A percentile compares a stretch with the other conserved stretches of the same genome.
phyloP scores from a whole-genome alignment of 305 asterid genomes.

The Rubia peregrina region DNA sequence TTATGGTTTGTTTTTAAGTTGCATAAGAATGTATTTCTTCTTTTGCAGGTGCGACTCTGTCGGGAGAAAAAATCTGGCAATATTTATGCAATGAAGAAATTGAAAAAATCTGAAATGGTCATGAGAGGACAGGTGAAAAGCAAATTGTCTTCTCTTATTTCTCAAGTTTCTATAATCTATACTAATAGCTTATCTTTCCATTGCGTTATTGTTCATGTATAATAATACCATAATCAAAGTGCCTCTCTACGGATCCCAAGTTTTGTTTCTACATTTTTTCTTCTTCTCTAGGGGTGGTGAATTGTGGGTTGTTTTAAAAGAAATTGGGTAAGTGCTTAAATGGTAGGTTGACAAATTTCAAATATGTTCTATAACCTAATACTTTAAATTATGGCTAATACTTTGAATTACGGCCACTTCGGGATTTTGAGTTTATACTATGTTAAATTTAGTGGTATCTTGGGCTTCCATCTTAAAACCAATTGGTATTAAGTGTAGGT shows the following conservation, averaged over 20 bases:
- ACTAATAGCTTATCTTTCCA: neutral
- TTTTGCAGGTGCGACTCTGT: slow-evolving; percentile 64
- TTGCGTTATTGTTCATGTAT: neutral
- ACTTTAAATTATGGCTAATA: no score
- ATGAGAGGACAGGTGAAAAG: slow-evolving; percentile 82
- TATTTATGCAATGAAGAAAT: slow-evolving; percentile 94
- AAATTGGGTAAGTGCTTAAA: neutral
- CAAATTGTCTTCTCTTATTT: neutral
- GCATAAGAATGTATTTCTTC: neutral
- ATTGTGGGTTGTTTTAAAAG: neutral
- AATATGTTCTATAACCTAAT: neutral
- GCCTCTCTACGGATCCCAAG: neutral
- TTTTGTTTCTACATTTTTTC: neutral
- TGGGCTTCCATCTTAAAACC: no score
- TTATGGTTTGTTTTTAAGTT: neutral
- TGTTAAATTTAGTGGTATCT: no score
- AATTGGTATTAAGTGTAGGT: no score
- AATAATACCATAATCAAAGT: neutral
- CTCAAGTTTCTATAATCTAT: neutral
- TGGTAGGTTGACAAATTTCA: neutral
- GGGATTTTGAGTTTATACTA: neutral
- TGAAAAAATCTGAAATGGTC: slow-evolving; percentile 98
- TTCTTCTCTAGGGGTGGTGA: neutral
- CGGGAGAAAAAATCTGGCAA: slow-evolving; percentile 84
- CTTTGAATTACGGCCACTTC: slow-evolving; percentile 1